Percentiles rank a stretch among this genome's conserved stretches.
Evolutionary conservation across 2,329 filamentous ascomycete genomes (phyloP).

Genomic region (Elsinoe arachidis): DNA sequence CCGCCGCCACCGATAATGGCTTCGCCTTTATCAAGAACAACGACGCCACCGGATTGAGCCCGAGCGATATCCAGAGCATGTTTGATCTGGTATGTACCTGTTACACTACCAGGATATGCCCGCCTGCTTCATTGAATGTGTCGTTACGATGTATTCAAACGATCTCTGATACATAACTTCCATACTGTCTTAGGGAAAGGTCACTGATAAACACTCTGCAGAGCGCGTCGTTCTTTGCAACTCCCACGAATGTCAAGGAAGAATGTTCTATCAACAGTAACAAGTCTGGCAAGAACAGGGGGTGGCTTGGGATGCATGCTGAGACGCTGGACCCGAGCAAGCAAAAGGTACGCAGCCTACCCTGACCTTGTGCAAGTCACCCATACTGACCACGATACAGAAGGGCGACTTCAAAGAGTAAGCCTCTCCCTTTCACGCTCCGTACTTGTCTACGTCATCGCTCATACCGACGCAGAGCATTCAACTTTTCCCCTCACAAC

Average conservation of each 20-base stretch:
- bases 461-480: conserved; percentile 50
- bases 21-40: conserved; percentile 83
- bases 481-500: conserved; percentile 66
- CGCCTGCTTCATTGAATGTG: not conserved
- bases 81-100: conserved; percentile 50
- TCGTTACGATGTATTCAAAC: not conserved
- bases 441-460: not conserved
- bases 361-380: not conserved
- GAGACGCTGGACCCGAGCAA: conserved; percentile 80
- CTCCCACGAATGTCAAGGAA: conserved; percentile 62
- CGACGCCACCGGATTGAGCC: conserved; percentile 50
- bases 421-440: conserved; percentile 18
- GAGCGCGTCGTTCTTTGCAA: conserved; percentile 55
- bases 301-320: conserved; percentile 80
- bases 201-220: conserved; percentile 6
- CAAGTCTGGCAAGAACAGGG: conserved; percentile 58
- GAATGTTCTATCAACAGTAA: conserved; percentile 63
- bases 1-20: conserved; percentile 72
- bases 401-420: conserved; percentile 84
- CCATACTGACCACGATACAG: conserved; percentile 34
- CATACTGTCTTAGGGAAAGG: too few species aligned
- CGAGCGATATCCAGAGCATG: conserved; percentile 56
- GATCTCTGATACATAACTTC: not conserved
- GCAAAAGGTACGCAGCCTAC: conserved; percentile 54
- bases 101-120: too few species aligned